Evolutionary conservation across 2,329 filamentous ascomycete genomes (phyloP).

Genomic region (Fusarium transvaalense): DNA sequence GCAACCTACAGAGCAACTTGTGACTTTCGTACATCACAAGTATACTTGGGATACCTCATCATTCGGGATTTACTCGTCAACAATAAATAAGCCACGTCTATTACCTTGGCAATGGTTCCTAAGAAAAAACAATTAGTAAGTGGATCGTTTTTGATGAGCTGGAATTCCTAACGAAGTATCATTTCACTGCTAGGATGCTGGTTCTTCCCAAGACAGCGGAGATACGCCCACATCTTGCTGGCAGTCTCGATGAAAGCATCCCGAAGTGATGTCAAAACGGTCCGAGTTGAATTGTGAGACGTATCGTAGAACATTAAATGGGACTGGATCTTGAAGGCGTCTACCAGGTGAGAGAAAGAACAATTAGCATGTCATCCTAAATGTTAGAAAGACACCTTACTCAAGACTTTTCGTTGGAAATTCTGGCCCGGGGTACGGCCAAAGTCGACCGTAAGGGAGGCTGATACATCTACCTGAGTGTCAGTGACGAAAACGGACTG

Average conservation of each 20-base stretch:
- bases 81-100: slow-evolving; percentile 73
- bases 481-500: neutral
- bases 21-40: slow-evolving; percentile 69
- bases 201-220: slow-evolving; percentile 66
- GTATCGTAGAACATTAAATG: slow-evolving; percentile 88
- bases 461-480: slow-evolving; percentile 60
- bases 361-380: neutral
- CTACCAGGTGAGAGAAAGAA: slow-evolving; percentile 49
- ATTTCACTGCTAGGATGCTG: slow-evolving; percentile 70
- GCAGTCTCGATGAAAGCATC: slow-evolving; percentile 82
- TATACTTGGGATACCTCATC: slow-evolving; percentile 63
- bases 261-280: slow-evolving; percentile 80
- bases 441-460: slow-evolving; percentile 84
- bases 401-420: slow-evolving; percentile 84
- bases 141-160: rapidly evolving
- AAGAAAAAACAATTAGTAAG: slow-evolving; percentile 8
- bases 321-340: slow-evolving; percentile 84
- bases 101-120: slow-evolving; percentile 75
- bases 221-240: slow-evolving; percentile 77
- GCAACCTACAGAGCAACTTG: slow-evolving; percentile 73
- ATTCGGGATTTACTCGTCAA: slow-evolving; percentile 68
- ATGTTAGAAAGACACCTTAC: slow-evolving; percentile 57
- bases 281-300: slow-evolving; percentile 76
- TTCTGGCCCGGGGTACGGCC: slow-evolving; percentile 78
- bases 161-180: slow-evolving; percentile 68